A percentile compares a stretch with the other conserved stretches of the same genome.
Conservation (phyloP, 345 rosid genomes). For the Citrus australasica region DNA sequence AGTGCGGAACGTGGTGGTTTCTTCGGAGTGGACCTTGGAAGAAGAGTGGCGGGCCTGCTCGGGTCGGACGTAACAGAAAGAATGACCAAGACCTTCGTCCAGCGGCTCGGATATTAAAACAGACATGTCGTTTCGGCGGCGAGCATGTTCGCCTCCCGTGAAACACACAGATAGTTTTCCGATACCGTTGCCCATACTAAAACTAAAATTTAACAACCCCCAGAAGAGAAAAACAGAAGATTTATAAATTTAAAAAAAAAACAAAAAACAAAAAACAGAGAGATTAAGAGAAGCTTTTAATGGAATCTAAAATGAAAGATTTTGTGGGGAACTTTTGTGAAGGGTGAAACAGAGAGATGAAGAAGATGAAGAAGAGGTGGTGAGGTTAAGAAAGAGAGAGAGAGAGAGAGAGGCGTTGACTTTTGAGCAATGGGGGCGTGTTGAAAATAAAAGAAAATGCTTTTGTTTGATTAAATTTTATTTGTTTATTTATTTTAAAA, state of each 20-base stretch:
- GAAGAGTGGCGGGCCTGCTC: conserved; percentile 59
- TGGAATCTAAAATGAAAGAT: neutral
- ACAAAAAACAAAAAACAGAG: neutral
- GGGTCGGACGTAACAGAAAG: conserved; percentile 88
- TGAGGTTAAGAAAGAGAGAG: neutral
- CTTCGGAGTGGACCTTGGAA: conserved; percentile 86
- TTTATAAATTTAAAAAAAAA: neutral
- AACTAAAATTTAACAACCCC: neutral
- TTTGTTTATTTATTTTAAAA: neutral
- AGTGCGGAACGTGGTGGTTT: conserved; percentile 76
- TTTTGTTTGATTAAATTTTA: conserved; percentile 15
- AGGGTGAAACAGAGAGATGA: neutral
- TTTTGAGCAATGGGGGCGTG: conserved; percentile 21
- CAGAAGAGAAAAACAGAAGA: neutral
- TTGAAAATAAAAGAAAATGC: conserved; percentile 21
- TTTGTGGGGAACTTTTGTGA: neutral
- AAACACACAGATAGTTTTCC: conserved; percentile 71
- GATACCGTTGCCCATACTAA: conserved; percentile 75
- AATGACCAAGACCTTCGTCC: conserved; percentile 89
- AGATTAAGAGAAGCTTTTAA: neutral
- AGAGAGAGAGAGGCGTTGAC: conserved; percentile 62
- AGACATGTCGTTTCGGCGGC: conserved; percentile 41
- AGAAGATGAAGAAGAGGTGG: conserved; percentile 13
- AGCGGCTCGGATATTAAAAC: conserved; percentile 50
- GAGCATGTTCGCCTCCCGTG: conserved; percentile 51